These are phyloP conservation scores for Ceratocystis huliohia DNA, from an alignment of 2,329 filamentous ascomycete genomes.

Conservation along the genomic window DNA sequence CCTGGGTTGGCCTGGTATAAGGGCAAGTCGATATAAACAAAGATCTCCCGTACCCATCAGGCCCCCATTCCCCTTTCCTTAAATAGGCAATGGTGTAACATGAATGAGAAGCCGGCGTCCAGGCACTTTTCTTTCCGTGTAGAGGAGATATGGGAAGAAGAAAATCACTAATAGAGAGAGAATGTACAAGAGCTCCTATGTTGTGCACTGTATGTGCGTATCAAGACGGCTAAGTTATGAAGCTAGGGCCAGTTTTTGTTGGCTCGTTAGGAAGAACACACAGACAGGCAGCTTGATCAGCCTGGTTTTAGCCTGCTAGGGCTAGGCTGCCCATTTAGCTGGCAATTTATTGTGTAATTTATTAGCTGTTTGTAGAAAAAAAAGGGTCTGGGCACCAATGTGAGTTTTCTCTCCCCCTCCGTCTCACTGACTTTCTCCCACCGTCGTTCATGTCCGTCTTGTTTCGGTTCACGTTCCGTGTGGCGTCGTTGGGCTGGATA, in stretches of 20 bases:
- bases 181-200: background rate
- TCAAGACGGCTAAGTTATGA: background rate
- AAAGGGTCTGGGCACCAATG: background rate
- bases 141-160: background rate
- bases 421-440: background rate
- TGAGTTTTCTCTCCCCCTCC: background rate
- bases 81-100: background rate
- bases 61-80: background rate
- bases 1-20: background rate
- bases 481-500: conserved; percentile 5
- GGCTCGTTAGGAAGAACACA: background rate
- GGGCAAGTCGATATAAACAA: background rate
- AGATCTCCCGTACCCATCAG: background rate
- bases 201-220: background rate
- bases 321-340: background rate
- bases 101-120: background rate
- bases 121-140: background rate
- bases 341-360: background rate
- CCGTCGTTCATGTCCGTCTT: background rate
- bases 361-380: background rate
- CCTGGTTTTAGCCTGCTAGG: too few species aligned
- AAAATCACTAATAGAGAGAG: background rate
- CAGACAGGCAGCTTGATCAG: background rate
- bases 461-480: conserved; percentile 2
- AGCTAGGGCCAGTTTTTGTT: conserved; percentile 1